Conservation (phyloP, 2,329 filamentous ascomycete genomes). For the Myriosclerotinia scirpicola region DNA sequence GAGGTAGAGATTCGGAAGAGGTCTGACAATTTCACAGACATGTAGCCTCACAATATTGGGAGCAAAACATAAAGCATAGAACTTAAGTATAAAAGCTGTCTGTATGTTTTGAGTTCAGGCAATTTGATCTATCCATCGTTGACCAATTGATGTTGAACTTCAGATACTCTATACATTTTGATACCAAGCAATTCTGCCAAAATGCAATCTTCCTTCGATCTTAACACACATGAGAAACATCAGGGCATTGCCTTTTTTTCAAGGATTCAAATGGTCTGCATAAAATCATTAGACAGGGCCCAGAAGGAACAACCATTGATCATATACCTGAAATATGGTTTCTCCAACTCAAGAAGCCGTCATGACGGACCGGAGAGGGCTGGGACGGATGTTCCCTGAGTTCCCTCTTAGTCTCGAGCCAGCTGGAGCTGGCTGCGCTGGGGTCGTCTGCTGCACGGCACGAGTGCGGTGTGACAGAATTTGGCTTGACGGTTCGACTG, state of each 20-base stretch:
- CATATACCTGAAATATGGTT: slow-evolving; percentile 24
- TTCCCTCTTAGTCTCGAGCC: slow-evolving; percentile 42
- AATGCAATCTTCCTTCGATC: slow-evolving; percentile 24
- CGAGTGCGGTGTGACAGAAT: slow-evolving; percentile 46
- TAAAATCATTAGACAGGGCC: not conserved
- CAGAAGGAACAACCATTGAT: not conserved
- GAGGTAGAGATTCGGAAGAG: not conserved
- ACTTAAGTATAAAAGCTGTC: slow-evolving; percentile 12
- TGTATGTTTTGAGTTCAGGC: slow-evolving; percentile 17
- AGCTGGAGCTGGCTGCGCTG: slow-evolving; percentile 43
- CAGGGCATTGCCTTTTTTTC: slow-evolving; percentile 21
- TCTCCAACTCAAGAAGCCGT: slow-evolving; percentile 46
- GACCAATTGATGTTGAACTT: slow-evolving; percentile 20
- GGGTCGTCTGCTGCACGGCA: slow-evolving; percentile 46
- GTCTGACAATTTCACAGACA: not conserved
- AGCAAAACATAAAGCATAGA: slow-evolving; percentile 3
- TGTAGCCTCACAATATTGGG: not conserved
- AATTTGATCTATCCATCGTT: slow-evolving; percentile 13
- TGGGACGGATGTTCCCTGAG: slow-evolving; percentile 54
- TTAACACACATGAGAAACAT: slow-evolving; percentile 24
- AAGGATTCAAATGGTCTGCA: slow-evolving; percentile 21
- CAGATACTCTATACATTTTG: slow-evolving; percentile 16
- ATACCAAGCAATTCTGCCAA: slow-evolving; percentile 22
- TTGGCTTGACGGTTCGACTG: slow-evolving; percentile 51
- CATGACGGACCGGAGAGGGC: slow-evolving; percentile 69